These are phyloP conservation scores for Osmozyma mogii DNA, from an alignment of 805 yeast species.

Conservation along the genomic window DNA sequence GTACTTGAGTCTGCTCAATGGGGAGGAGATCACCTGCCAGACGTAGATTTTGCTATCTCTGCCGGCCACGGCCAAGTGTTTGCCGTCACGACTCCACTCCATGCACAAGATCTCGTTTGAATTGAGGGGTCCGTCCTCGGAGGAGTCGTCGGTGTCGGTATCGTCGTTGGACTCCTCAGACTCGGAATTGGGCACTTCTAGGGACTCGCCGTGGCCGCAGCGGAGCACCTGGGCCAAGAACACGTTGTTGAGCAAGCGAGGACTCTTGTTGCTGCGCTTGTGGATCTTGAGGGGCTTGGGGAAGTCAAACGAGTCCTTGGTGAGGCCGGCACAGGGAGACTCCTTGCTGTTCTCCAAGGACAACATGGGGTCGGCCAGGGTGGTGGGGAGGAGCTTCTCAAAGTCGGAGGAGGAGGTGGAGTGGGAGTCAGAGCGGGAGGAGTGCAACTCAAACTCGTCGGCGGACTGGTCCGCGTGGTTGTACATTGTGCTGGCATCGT, in stretches of 20 bases:
- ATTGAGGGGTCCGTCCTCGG: slow-evolving; percentile 6
- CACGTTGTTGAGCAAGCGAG: slow-evolving; percentile 40
- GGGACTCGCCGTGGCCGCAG: slow-evolving; percentile 1
- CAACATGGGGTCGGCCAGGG: no score
- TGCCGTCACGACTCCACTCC: slow-evolving; percentile 74
- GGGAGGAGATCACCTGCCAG: slow-evolving; percentile 76
- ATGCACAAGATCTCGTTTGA: slow-evolving; percentile 59
- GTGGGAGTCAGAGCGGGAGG: no score
- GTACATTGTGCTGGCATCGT: no score
- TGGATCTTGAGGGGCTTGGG: slow-evolving; percentile 51
- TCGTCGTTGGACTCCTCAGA: slow-evolving; percentile 8
- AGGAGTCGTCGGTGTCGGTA: slow-evolving; percentile 5
- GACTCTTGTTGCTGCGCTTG: slow-evolving; percentile 39
- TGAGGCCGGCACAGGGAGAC: no score
- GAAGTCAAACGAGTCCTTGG: slow-evolving; percentile 33
- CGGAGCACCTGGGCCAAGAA: slow-evolving; percentile 57
- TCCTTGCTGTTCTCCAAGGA: no score
- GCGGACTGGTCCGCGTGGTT: no score
- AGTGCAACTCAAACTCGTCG: no score
- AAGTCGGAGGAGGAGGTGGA: no score
- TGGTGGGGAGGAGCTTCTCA: no score
- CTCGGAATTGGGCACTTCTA: slow-evolving; percentile 18
- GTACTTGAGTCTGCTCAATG: slow-evolving; percentile 54
- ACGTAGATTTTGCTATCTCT: slow-evolving; percentile 59
- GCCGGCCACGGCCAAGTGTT: slow-evolving; percentile 78